Conservation (phyloP, 2,329 filamentous ascomycete species). For the Monilinia laxa region DNA sequence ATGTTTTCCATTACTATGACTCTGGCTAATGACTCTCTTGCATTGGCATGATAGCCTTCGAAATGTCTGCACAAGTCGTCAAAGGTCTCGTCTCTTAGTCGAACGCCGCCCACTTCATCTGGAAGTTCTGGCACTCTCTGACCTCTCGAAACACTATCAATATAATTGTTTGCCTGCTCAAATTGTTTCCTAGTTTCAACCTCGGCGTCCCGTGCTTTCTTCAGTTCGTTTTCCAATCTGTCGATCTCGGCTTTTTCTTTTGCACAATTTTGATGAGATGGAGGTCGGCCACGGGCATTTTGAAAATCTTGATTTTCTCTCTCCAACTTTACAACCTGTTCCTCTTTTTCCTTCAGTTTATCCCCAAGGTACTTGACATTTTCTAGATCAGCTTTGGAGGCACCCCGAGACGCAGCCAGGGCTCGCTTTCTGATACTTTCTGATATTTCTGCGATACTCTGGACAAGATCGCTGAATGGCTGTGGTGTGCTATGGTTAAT, state of each 20-base stretch:
- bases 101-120: not conserved
- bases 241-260: not conserved
- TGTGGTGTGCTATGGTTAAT: slow-evolving; percentile 1
- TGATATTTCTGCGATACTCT: not conserved
- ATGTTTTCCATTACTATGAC: not conserved
- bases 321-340: not conserved
- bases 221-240: not conserved
- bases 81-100: not conserved
- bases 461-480: slow-evolving; percentile 10
- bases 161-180: not conserved
- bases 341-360: not conserved
- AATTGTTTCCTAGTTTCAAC: not conserved
- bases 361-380: not conserved
- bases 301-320: slow-evolving; percentile 1
- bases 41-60: slow-evolving; percentile 9
- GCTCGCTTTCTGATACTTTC: not conserved
- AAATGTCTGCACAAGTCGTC: slow-evolving; percentile 13
- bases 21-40: not conserved
- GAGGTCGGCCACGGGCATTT: not conserved
- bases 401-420: no score
- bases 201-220: not conserved
- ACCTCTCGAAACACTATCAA: slow-evolving; percentile 1
- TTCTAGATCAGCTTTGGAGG: not conserved
- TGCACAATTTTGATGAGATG: not conserved
- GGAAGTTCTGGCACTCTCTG: not conserved